phyloP scores from a whole-genome alignment of 1,139 yeast genomes.

The Komagataea norvegica region DNA sequence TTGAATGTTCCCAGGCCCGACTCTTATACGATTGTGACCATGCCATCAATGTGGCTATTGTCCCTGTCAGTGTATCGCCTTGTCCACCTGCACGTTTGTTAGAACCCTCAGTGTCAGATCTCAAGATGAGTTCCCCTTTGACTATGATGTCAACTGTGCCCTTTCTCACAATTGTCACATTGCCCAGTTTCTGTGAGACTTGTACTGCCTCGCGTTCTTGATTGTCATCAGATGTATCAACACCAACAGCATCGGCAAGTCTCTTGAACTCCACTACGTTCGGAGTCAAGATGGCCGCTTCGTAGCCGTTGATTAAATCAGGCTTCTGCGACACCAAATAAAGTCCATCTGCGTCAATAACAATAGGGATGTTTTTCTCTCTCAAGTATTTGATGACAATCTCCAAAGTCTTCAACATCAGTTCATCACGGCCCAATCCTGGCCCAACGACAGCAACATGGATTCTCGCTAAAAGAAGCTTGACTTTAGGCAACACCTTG shows the following conservation, averaged over 20 bases:
- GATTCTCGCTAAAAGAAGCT: slow-evolving; percentile 52
- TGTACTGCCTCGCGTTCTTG: slow-evolving; percentile 13
- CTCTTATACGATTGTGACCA: slow-evolving; percentile 59
- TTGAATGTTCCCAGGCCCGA: slow-evolving; percentile 47
- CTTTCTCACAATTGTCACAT: slow-evolving; percentile 66
- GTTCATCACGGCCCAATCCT: slow-evolving; percentile 80
- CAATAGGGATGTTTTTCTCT: slow-evolving; percentile 51
- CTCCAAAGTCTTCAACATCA: slow-evolving; percentile 59
- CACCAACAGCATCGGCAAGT: slow-evolving; percentile 45
- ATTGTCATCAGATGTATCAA: slow-evolving; percentile 24
- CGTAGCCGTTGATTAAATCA: slow-evolving; percentile 43
- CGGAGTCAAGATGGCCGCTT: slow-evolving; percentile 74
- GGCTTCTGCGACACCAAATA: slow-evolving; percentile 57
- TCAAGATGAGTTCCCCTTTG: slow-evolving; percentile 34
- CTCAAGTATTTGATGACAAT: slow-evolving; percentile 54
- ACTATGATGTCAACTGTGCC: slow-evolving; percentile 60
- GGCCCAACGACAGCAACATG: slow-evolving; percentile 90
- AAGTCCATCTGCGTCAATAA: slow-evolving; percentile 88
- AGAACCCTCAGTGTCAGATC: slow-evolving; percentile 53
- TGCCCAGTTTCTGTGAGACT: slow-evolving; percentile 55
- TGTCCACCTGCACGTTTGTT: slow-evolving; percentile 80
- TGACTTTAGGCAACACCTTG: slow-evolving; percentile 51
- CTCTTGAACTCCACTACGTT: slow-evolving; percentile 82
- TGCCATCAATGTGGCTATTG: slow-evolving; percentile 61
- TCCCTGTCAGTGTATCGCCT: slow-evolving; percentile 76